Percentiles rank a stretch among this genome's conserved stretches.
phyloP scores from a whole-genome alignment of 148 eudicot genomes.

The Cornus controversa region DNA sequence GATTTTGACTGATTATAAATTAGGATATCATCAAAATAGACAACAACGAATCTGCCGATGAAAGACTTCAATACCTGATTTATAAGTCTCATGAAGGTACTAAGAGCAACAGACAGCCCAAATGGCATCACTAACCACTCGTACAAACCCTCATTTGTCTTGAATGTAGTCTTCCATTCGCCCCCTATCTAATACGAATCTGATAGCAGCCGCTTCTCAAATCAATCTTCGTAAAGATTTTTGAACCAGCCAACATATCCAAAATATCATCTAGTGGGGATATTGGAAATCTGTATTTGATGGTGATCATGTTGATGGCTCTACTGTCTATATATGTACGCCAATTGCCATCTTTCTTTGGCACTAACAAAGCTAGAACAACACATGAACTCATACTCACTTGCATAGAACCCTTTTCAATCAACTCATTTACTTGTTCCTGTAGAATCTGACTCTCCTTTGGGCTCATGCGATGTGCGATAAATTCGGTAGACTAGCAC shows the following conservation, averaged over 20 bases:
- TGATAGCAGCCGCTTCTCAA: not conserved
- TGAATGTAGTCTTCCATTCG: not conserved
- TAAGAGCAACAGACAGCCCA: not conserved
- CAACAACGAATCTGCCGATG: not conserved
- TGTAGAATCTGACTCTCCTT: not conserved
- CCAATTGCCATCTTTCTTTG: conserved; percentile 5
- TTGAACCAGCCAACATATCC: not conserved
- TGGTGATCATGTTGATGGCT: not conserved
- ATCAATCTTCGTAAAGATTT: not conserved
- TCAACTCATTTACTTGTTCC: not conserved
- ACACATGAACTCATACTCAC: not conserved
- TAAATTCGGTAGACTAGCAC: not conserved
- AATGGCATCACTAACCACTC: not conserved
- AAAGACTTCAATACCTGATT: not conserved
- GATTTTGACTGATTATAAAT: not conserved
- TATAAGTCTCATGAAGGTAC: not conserved
- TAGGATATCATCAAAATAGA: not conserved
- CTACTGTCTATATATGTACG: not conserved
- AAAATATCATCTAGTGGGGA: conserved; percentile 2
- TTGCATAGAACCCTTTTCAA: not conserved
- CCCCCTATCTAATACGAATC: not conserved
- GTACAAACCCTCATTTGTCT: not conserved
- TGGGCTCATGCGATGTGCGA: not conserved
- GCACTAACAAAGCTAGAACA: not conserved
- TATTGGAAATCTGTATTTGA: not conserved